A percentile compares a stretch with the other conserved stretches of the same genome.
phyloP scores from a whole-genome alignment of 768 basidiomycete species.

The Artomyces pyxidatus region DNA sequence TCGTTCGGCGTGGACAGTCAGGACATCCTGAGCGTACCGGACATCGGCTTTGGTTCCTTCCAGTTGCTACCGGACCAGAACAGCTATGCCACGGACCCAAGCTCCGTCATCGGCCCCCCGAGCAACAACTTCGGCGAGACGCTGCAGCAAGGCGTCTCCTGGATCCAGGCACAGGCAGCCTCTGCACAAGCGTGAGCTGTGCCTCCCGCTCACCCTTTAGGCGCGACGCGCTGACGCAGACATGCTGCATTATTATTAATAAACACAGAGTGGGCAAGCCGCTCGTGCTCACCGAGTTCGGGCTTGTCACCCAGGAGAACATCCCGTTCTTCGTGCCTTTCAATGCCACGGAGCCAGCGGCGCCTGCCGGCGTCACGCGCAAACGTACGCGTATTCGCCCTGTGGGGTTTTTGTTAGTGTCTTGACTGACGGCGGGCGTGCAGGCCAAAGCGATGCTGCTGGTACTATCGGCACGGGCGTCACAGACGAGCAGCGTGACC shows the following conservation, averaged over 20 bases:
- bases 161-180: conserved; percentile 23
- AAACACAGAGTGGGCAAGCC: conserved; percentile 27
- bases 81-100: conserved; percentile 17
- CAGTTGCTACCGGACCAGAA: conserved; percentile 33
- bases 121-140: conserved; percentile 15
- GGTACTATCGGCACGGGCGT: conserved; percentile 1
- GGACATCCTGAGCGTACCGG: conserved; percentile 27
- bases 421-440: not conserved
- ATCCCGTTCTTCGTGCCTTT: conserved; percentile 24
- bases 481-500: not conserved
- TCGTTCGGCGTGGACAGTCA: conserved; percentile 29
- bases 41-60: conserved; percentile 29
- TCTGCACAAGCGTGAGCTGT: conserved; percentile 12
- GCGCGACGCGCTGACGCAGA: not conserved
- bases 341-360: conserved; percentile 16
- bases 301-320: conserved; percentile 24
- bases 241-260: not conserved
- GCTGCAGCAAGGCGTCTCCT: conserved; percentile 23
- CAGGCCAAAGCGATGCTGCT: conserved; percentile 7
- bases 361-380: not conserved
- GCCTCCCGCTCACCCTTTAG: not conserved
- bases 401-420: not conserved
- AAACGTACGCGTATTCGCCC: conserved; percentile 5
- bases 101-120: conserved; percentile 1
- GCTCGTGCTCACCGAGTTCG: conserved; percentile 21